phyloP scores from a whole-genome alignment of 1,139 yeast genomes.

The Blastobotrys malaysiensis region DNA sequence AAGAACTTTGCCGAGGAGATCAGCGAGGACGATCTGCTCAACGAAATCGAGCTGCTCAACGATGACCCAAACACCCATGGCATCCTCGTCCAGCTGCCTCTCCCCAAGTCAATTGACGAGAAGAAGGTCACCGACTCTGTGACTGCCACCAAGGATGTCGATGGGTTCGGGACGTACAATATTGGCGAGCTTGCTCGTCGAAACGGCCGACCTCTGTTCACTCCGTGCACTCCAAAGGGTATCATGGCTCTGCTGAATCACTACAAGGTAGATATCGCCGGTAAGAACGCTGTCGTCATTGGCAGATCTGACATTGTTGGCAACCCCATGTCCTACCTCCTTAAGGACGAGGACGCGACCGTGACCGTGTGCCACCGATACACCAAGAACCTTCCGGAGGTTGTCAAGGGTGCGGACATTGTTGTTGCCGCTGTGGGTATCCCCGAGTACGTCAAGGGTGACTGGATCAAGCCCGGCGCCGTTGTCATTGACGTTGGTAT shows the following conservation, averaged over 20 bases:
- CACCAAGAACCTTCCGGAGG: slow-evolving; percentile 57
- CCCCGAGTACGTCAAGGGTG: slow-evolving; percentile 78
- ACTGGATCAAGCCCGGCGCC: slow-evolving; percentile 79
- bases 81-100: slow-evolving; percentile 82
- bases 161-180: slow-evolving; percentile 88
- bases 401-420: slow-evolving; percentile 73
- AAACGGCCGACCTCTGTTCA: slow-evolving; percentile 76
- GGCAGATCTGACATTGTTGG: slow-evolving; percentile 98
- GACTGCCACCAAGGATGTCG: slow-evolving; percentile 79
- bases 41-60: slow-evolving; percentile 58
- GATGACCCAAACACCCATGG: slow-evolving; percentile 73
- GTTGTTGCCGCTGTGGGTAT: slow-evolving; percentile 90
- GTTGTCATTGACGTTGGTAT: slow-evolving; percentile 96
- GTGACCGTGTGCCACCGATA: slow-evolving; percentile 83
- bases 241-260: slow-evolving; percentile 69
- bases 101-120: slow-evolving; percentile 80
- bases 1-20: slow-evolving; percentile 58
- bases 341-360: slow-evolving; percentile 74
- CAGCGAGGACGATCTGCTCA: slow-evolving; percentile 43
- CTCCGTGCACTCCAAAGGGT: slow-evolving; percentile 98
- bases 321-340: slow-evolving; percentile 78
- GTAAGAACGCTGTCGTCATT: slow-evolving; percentile 85
- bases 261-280: slow-evolving; percentile 58
- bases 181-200: slow-evolving; percentile 90
- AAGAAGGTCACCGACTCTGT: slow-evolving; percentile 73